Percentiles rank a stretch among this genome's conserved stretches.
Conservation (phyloP, 1,284 basidiomycete genomes). For the Sporisorium sorghi region DNA sequence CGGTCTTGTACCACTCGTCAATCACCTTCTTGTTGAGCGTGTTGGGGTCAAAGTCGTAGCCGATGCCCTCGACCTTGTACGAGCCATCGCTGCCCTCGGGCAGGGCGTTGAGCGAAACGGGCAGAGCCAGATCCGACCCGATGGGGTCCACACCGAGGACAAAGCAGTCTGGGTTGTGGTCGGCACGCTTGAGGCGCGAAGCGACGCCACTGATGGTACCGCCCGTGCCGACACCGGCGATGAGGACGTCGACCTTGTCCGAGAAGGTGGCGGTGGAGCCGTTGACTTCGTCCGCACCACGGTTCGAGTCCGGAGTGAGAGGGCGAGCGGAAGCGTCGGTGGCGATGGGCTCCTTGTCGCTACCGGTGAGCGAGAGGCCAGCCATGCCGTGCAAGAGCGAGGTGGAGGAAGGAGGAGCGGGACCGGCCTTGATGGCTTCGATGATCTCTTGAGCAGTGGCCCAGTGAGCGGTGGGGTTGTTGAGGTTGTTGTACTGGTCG, state of each 20-base stretch:
- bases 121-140: conserved; percentile 86
- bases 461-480: conserved; percentile 72
- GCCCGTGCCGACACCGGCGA: conserved; percentile 93
- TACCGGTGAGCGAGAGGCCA: conserved; percentile 70
- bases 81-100: conserved; percentile 73
- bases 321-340: conserved; percentile 32
- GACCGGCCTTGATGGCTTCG: conserved; percentile 79
- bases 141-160: conserved; percentile 93
- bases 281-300: conserved; percentile 35
- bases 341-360: conserved; percentile 21
- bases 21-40: conserved; percentile 60
- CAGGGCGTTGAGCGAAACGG: conserved; percentile 75
- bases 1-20: conserved; percentile 82
- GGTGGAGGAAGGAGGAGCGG: conserved; percentile 59
- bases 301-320: conserved; percentile 53
- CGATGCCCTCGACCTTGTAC: conserved; percentile 93
- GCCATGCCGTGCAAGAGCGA: conserved; percentile 32
- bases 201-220: conserved; percentile 91
- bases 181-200: conserved; percentile 75
- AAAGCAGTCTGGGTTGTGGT: conserved; percentile 60
- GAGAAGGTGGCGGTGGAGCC: conserved; percentile 31
- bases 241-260: conserved; percentile 78
- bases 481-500: conserved; percentile 80
- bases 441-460: conserved; percentile 66
- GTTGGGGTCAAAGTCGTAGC: conserved; percentile 71